Percentiles rank a stretch among this genome's conserved stretches.
Evolutionary conservation across 2,329 filamentous ascomycete genomes (phyloP).

Genomic region (Aspergillus sp.): DNA sequence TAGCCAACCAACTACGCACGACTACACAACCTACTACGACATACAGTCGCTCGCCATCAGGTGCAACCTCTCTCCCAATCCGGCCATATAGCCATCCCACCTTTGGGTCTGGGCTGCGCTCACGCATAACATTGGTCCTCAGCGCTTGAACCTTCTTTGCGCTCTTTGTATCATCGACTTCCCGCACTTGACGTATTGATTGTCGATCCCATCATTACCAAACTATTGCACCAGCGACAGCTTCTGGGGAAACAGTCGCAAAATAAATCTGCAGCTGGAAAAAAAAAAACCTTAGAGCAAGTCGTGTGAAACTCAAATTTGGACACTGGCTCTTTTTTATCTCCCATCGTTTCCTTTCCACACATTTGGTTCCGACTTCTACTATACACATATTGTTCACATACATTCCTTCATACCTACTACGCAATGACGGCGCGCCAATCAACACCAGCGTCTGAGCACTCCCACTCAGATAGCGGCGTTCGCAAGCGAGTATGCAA

Average conservation of each 20-base stretch:
- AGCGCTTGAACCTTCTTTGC: neutral
- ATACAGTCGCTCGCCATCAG: neutral
- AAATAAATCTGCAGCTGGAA: neutral
- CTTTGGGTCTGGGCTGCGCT: neutral
- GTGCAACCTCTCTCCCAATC: conserved; percentile 12
- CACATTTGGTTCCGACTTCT: neutral
- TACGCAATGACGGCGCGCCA: conserved; percentile 40
- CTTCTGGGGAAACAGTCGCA: neutral
- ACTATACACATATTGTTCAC: neutral
- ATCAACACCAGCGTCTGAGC: conserved; percentile 40
- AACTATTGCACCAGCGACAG: conserved; percentile 12
- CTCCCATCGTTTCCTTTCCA: conserved; percentile 1
- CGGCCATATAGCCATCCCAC: conserved; percentile 12
- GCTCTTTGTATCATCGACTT: conserved; percentile 19
- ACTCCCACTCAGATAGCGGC: conserved; percentile 47
- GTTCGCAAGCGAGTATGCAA: conserved; percentile 64
- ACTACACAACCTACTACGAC: neutral
- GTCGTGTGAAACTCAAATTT: neutral
- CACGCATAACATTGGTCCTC: neutral
- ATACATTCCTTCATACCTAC: conserved; percentile 11
- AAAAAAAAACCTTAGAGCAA: neutral
- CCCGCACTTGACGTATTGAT: conserved; percentile 13
- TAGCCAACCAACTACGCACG: conserved; percentile 1
- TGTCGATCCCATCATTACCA: conserved; percentile 4
- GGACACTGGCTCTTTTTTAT: conserved; percentile 1